Percentiles rank a stretch among this genome's conserved stretches.
Evolutionary conservation across 805 yeast genomes (phyloP).

Genomic region (Saccharomyces kudriavzevii): DNA sequence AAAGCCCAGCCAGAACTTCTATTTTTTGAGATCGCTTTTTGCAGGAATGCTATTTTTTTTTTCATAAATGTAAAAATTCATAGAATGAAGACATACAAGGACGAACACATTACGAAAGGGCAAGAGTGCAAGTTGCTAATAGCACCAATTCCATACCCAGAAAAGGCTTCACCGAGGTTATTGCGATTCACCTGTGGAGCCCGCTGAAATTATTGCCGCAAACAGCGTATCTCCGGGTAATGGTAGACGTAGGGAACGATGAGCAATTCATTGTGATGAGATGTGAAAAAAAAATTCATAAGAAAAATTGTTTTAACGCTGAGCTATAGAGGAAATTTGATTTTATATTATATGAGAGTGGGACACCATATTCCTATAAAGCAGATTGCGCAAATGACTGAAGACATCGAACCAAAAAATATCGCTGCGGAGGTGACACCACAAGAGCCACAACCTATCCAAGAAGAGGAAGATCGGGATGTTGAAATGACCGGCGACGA

Average conservation of each 20-base stretch:
- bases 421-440: neutral
- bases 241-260: neutral
- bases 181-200: too few relatives aligned
- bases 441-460: constrained; percentile 5
- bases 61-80: too few relatives aligned
- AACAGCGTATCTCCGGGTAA: too few relatives aligned
- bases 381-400: neutral
- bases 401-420: constrained; percentile 6
- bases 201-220: too few relatives aligned
- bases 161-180: too few relatives aligned
- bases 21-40: too few relatives aligned
- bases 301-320: neutral
- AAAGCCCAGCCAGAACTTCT: too few relatives aligned
- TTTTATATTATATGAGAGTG: neutral
- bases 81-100: too few relatives aligned
- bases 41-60: too few relatives aligned
- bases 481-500: constrained; percentile 12
- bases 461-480: constrained; percentile 13
- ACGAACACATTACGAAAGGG: too few relatives aligned
- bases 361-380: neutral
- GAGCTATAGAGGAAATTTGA: neutral
- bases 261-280: neutral
- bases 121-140: too few relatives aligned
- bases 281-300: neutral
- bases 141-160: too few relatives aligned